Percentiles rank a stretch among this genome's conserved stretches.
These are phyloP conservation scores for Stenocarpella maydis DNA, from an alignment of 2,329 filamentous ascomycete species.

Conservation along the genomic window DNA sequence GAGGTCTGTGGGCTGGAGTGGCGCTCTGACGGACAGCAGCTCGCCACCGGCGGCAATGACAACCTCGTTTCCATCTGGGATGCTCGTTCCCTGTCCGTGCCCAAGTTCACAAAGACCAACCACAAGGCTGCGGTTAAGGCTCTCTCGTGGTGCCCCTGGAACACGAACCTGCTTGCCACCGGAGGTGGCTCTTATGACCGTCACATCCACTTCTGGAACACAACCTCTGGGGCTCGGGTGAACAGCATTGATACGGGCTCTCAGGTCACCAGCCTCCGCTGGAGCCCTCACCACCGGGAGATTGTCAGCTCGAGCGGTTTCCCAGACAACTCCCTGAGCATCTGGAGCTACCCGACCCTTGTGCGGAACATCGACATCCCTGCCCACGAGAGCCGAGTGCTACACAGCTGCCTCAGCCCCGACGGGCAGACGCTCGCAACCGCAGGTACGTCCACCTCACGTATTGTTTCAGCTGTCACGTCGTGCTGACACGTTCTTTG, in stretches of 20 bases:
- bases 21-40: constrained; percentile 94
- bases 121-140: constrained; percentile 99
- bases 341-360: constrained; percentile 98
- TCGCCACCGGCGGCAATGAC: constrained; percentile 97
- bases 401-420: constrained; percentile 96
- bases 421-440: constrained; percentile 98
- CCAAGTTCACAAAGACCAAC: constrained; percentile 99
- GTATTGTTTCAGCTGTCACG: not conserved
- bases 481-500: constrained; percentile 42
- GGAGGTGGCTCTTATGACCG: constrained; percentile 96
- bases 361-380: constrained; percentile 98
- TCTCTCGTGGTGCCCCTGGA: constrained; percentile 98
- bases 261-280: constrained; percentile 94
- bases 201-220: constrained; percentile 99
- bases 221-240: constrained; percentile 93
- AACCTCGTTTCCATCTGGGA: constrained; percentile 99
- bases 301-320: constrained; percentile 97
- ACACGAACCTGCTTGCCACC: constrained; percentile 94
- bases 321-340: constrained; percentile 98
- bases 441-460: constrained; percentile 64
- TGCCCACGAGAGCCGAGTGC: constrained; percentile 93
- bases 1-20: constrained; percentile 98
- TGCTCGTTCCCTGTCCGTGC: constrained; percentile 87
- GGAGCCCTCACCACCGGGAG: constrained; percentile 97
- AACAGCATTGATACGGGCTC: constrained; percentile 99